Evolutionary conservation across 1,284 basidiomycete genomes (phyloP).

Genomic region (Apiotrichum sp.): DNA sequence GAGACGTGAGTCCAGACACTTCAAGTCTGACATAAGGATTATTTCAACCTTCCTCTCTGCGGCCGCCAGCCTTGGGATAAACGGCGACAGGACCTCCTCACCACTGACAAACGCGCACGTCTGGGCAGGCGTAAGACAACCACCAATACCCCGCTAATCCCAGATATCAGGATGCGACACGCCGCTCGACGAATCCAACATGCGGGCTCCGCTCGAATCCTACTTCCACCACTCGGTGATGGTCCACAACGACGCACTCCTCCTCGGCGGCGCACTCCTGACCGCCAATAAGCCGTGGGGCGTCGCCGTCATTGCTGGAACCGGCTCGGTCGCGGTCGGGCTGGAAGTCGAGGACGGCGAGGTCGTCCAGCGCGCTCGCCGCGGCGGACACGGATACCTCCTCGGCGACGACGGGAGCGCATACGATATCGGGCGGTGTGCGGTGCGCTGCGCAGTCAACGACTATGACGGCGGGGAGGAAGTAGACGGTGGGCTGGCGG

Average conservation of each 20-base stretch:
- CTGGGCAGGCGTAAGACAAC: conserved; percentile 33
- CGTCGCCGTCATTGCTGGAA: conserved; percentile 37
- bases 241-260: conserved; percentile 34
- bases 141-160: neutral
- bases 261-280: conserved; percentile 33
- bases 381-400: conserved; percentile 35
- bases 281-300: conserved; percentile 28
- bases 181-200: conserved; percentile 23
- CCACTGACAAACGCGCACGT: too few species aligned
- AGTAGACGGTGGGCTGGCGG: conserved; percentile 15
- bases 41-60: too few species aligned
- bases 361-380: conserved; percentile 22
- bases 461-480: conserved; percentile 27
- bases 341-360: conserved; percentile 22
- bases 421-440: conserved; percentile 32
- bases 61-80: too few species aligned
- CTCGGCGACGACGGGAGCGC: conserved; percentile 37
- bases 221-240: conserved; percentile 22
- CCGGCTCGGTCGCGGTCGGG: conserved; percentile 30
- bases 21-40: too few species aligned
- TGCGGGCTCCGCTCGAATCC: conserved; percentile 21
- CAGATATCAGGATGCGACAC: conserved; percentile 35
- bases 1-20: conserved; percentile 27
- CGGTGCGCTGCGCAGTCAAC: conserved; percentile 24
- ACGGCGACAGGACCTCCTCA: too few species aligned